phyloP scores from a whole-genome alignment of 371 early-diverging fungal species.

The Dichotomocladium elegans region DNA sequence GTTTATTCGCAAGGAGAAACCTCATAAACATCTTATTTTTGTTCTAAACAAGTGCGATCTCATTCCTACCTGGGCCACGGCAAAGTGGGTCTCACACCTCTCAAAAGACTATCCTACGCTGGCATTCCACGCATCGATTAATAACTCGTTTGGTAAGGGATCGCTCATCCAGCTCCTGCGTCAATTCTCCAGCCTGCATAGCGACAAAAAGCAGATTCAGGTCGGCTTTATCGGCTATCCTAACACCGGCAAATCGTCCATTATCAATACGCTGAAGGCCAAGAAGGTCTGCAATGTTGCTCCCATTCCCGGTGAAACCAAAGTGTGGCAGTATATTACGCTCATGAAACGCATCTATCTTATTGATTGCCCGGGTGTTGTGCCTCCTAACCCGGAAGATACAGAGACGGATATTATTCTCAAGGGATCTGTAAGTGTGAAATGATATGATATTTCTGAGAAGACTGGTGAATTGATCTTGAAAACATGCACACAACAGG shows the following conservation, averaged over 20 bases:
- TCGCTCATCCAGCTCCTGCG: constrained; percentile 96
- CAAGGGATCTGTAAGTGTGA: constrained; percentile 81
- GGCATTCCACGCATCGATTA: constrained; percentile 98
- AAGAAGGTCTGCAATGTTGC: constrained; percentile 99
- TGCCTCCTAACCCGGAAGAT: constrained; percentile 85
- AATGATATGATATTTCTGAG: not conserved
- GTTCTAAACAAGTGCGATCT: constrained; percentile 99
- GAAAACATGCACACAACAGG: constrained; percentile 9
- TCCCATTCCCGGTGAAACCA: constrained; percentile 99
- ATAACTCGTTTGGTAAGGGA: constrained; percentile 98
- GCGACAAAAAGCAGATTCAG: constrained; percentile 96
- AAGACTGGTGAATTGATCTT: not conserved
- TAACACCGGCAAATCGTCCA: constrained; percentile 95
- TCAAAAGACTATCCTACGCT: constrained; percentile 94
- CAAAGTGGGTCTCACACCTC: constrained; percentile 90
- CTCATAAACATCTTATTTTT: constrained; percentile 97
- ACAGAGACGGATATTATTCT: constrained; percentile 95
- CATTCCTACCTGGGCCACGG: constrained; percentile 99
- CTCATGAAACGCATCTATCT: constrained; percentile 98
- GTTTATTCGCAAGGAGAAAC: constrained; percentile 91
- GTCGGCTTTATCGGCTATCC: constrained; percentile 99
- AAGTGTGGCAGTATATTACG: constrained; percentile 99
- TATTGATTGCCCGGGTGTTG: constrained; percentile 99
- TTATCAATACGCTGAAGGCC: constrained; percentile 97
- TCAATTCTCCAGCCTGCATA: constrained; percentile 94